These are phyloP conservation scores for Leccinum longicurvipes DNA, from an alignment of 768 basidiomycete species.

Conservation along the genomic window DNA sequence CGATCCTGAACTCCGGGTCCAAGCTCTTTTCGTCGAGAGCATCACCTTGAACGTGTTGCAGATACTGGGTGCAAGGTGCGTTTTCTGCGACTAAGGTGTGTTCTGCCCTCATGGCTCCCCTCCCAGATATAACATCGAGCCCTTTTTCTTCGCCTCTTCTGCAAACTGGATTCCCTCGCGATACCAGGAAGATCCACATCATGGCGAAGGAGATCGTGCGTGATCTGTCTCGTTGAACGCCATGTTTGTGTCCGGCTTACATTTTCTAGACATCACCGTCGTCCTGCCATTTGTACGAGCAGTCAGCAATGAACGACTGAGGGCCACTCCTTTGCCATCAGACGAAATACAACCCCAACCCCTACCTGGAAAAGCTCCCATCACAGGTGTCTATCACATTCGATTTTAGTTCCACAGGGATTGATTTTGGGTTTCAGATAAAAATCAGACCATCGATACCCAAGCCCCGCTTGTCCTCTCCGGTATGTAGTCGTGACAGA, in stretches of 20 bases:
- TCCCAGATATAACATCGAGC: conserved; percentile 39
- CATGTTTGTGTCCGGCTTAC: neutral
- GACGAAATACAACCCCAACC: conserved; percentile 7
- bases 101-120: neutral
- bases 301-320: conserved; percentile 29
- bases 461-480: conserved; percentile 32
- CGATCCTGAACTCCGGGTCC: conserved; percentile 24
- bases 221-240: conserved; percentile 8
- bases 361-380: conserved; percentile 1
- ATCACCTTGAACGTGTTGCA: conserved; percentile 31
- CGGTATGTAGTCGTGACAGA: conserved; percentile 1
- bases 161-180: conserved; percentile 42
- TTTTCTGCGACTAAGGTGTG: neutral
- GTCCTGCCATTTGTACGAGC: conserved; percentile 41
- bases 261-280: conserved; percentile 39
- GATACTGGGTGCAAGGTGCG: conserved; percentile 38
- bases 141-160: conserved; percentile 44
- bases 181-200: conserved; percentile 35
- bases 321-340: conserved; percentile 13
- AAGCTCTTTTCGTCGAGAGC: conserved; percentile 37
- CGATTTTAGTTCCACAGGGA: neutral
- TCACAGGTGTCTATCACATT: conserved; percentile 17
- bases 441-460: conserved; percentile 30
- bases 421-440: conserved; percentile 12
- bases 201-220: conserved; percentile 37